Conservation (phyloP, 2,329 filamentous ascomycete species). For the Knufia fluminis region DNA sequence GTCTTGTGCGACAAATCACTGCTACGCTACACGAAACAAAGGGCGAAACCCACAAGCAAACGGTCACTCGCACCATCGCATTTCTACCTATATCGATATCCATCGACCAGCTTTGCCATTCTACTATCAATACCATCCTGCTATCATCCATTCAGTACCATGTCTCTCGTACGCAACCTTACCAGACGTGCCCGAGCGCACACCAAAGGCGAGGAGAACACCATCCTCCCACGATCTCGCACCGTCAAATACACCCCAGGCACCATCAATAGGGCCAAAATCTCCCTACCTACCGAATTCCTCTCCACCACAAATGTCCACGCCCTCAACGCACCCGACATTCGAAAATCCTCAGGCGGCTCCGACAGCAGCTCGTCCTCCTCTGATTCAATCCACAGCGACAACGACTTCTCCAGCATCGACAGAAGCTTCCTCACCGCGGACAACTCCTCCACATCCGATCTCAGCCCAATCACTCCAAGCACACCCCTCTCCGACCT, state of each 20-base stretch:
- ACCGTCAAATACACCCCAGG: slow-evolving; percentile 36
- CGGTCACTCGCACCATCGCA: neutral
- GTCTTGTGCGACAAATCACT: neutral
- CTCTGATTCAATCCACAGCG: slow-evolving; percentile 52
- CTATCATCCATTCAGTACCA: slow-evolving; percentile 7
- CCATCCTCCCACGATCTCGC: slow-evolving; percentile 38
- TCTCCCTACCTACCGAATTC: slow-evolving; percentile 78
- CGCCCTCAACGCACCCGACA: slow-evolving; percentile 85
- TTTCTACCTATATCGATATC: neutral
- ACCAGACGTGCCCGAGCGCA: slow-evolving; percentile 36
- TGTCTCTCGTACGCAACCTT: slow-evolving; percentile 36
- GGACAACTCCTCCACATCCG: slow-evolving; percentile 29
- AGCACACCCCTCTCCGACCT: slow-evolving; percentile 45
- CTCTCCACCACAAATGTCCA: slow-evolving; percentile 94
- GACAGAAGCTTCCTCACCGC: slow-evolving; percentile 42
- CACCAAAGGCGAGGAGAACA: slow-evolving; percentile 33
- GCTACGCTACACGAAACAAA: neutral
- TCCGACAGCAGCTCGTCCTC: slow-evolving; percentile 44
- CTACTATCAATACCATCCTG: neutral
- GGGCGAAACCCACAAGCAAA: neutral
- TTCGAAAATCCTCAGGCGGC: slow-evolving; percentile 41
- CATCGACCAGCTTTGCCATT: neutral
- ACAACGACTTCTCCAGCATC: slow-evolving; percentile 50
- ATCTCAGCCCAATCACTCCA: slow-evolving; percentile 31
- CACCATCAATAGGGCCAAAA: slow-evolving; percentile 44